These are phyloP conservation scores for Senna tora DNA, from an alignment of 306 rosid species.

Conservation along the genomic window DNA sequence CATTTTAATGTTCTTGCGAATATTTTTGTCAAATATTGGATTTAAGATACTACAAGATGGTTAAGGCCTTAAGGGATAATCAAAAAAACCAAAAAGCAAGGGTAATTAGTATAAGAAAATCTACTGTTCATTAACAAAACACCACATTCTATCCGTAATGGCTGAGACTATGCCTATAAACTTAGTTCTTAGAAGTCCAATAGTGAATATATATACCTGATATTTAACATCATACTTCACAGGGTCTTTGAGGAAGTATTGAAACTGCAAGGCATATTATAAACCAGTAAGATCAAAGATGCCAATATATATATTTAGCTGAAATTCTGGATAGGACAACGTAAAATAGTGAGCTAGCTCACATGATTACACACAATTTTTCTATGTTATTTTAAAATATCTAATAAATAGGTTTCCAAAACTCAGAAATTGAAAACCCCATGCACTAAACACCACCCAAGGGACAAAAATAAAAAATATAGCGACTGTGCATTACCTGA, in stretches of 20 bases:
- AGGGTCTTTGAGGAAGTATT: conserved; percentile 59
- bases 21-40: no score
- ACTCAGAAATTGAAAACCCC: neutral
- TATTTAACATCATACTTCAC: conserved; percentile 59
- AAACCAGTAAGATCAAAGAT: conserved; percentile 9
- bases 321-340: neutral
- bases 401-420: neutral
- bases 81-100: no score
- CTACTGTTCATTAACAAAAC: neutral
- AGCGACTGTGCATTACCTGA: conserved; percentile 58
- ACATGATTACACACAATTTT: neutral
- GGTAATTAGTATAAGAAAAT: neutral
- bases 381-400: neutral
- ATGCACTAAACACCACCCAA: neutral
- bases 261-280: conserved; percentile 42
- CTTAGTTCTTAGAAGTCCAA: conserved; percentile 9
- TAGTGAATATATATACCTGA: conserved; percentile 44
- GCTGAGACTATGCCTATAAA: neutral
- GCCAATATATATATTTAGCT: neutral
- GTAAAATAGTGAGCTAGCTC: neutral
- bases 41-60: no score
- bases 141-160: neutral
- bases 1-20: no score
- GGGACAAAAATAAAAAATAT: neutral
- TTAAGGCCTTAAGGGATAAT: no score